Conservation (phyloP, 169 alveolate genomes). For the Plasmodium coatneyi region DNA sequence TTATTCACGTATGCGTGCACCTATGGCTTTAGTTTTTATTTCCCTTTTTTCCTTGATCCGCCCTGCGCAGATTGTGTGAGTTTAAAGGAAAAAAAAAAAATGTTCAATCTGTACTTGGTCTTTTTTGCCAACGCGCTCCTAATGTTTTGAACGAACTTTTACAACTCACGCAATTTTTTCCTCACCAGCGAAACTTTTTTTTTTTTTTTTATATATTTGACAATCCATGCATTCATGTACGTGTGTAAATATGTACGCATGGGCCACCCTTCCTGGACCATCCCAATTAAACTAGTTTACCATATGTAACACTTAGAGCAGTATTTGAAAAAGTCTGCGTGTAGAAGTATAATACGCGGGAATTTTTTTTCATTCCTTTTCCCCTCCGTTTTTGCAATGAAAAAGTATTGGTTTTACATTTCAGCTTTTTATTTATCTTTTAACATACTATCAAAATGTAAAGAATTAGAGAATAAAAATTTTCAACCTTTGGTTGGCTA, state of each 20-base stretch:
- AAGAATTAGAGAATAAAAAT: constrained; percentile 28
- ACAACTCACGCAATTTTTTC: background rate
- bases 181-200: background rate
- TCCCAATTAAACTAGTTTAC: background rate
- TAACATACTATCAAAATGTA: constrained; percentile 33
- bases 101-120: background rate
- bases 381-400: constrained; percentile 50
- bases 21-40: background rate
- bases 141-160: constrained; percentile 18
- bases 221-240: constrained; percentile 1
- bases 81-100: background rate
- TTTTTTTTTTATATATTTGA: background rate
- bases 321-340: constrained; percentile 11
- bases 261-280: background rate
- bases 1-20: background rate
- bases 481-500: background rate
- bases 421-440: constrained; percentile 13
- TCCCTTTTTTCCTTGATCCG: background rate
- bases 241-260: background rate
- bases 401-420: constrained; percentile 52
- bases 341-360: constrained; percentile 13
- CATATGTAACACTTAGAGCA: constrained; percentile 24
- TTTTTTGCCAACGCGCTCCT: background rate
- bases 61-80: background rate
- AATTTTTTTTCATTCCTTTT: background rate